Base-by-base conservation (phyloP, 352 stramenopile genomes). In the Phytophthora colocasiae region DNA sequence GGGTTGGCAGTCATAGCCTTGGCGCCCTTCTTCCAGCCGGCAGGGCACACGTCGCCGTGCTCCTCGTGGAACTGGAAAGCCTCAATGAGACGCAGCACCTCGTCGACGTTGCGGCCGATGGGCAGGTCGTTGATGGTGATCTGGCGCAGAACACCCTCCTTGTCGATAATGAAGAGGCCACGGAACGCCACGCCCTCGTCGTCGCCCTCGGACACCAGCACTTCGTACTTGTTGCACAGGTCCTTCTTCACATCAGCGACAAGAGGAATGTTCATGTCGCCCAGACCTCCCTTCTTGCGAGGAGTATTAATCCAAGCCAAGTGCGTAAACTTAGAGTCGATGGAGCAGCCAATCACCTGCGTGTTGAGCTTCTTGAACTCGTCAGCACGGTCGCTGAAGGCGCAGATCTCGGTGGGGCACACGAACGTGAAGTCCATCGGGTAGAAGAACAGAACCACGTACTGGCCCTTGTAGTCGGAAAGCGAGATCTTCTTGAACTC, bases 361-460 rank as follows among this genome's bases (percentile, higher is more conserved):
- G 76, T 81, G 73, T 89, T 81, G 53, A 96, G 69, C 65, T 85
- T 80, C 46, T 88, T 64, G 70, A 98, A 98, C 34, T 96, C 85
- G 7, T 86, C 80, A 19, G 78, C 66, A 58, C 80, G 74, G 70
- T 98, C 92, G 63, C 73, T 90, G 68, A 97, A 98, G 31, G 88
- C 86, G 62, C 85, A 91, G 75, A 97, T 97, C 77, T 98, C 92
- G 32, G 92, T 98, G 41, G 89, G 90, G 68, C 88, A 96, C 60
- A 97, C 92, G 58, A 97, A 98, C 29, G 91, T 97, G 69, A 96
- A 97, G 76, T 97, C 91, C 59, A 96, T 75, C 49, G 92, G 91
- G 77, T 96, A 97, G 72, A 97, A 98, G 86, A 97, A 96, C 17
- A 98, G 84, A 54, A 97, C 90, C 31, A 97, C 80, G 63, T 93